Percentiles rank a stretch among this genome's conserved stretches.
phyloP scores from a whole-genome alignment of 257 asterid genomes.

The Knoxia roxburghii region DNA sequence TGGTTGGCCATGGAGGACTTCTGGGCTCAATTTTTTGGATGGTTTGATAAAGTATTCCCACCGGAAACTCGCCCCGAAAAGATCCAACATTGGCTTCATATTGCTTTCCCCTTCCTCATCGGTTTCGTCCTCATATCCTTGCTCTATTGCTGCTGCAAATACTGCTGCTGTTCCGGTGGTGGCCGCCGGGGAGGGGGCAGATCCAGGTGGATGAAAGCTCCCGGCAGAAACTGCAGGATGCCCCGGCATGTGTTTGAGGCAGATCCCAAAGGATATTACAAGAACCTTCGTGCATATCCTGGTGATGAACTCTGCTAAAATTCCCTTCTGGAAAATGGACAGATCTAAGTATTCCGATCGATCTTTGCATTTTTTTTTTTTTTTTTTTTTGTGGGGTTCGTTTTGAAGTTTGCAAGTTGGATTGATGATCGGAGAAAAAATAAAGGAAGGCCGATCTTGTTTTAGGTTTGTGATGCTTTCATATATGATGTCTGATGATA shows the following conservation, averaged over 20 bases:
- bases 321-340: too few species aligned
- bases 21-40: conserved; percentile 5
- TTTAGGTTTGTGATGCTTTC: too few species aligned
- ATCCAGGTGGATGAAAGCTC: conserved; percentile 23
- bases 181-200: neutral
- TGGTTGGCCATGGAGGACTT: conserved; percentile 10
- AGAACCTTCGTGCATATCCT: conserved; percentile 12
- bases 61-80: conserved; percentile 34
- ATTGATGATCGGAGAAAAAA: too few species aligned
- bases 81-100: conserved; percentile 10
- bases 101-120: neutral
- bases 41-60: conserved; percentile 9
- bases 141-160: conserved; percentile 5
- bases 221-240: conserved; percentile 21
- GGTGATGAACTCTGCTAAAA: conserved; percentile 6
- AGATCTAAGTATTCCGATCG: too few species aligned
- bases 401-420: too few species aligned
- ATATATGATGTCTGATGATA: too few species aligned
- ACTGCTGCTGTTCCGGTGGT: conserved; percentile 1
- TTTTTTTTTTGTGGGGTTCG: too few species aligned
- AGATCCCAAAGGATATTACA: conserved; percentile 15
- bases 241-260: neutral
- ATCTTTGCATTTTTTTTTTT: too few species aligned
- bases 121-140: neutral
- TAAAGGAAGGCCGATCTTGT: too few species aligned